A percentile compares a stretch with the other conserved stretches of the same genome.
These are phyloP conservation scores for Fusarium sp. DNA, from an alignment of 2,329 filamentous ascomycete genomes.

Conservation along the genomic window DNA sequence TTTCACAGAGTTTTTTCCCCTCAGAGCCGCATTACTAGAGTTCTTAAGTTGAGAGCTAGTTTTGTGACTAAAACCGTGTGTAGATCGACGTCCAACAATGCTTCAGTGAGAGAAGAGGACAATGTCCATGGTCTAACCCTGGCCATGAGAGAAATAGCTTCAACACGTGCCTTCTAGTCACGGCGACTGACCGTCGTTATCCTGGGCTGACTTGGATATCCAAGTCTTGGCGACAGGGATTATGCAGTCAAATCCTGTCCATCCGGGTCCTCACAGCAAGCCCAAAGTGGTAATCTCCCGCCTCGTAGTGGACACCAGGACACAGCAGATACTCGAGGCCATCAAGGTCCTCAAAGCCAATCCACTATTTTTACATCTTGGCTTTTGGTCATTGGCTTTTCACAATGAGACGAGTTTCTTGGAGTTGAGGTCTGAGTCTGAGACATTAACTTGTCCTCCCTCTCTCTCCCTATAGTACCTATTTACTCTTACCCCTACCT, in stretches of 20 bases:
- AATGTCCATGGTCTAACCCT: neutral
- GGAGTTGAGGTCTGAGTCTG: conserved; percentile 23
- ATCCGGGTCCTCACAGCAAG: conserved; percentile 43
- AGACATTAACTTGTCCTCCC: conserved; percentile 36
- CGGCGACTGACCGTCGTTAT: neutral
- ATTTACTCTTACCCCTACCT: neutral
- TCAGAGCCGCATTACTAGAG: conserved; percentile 24
- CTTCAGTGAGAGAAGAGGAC: too few relatives aligned
- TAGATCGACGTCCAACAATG: neutral
- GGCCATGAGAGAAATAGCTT: neutral
- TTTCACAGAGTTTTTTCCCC: conserved; percentile 7
- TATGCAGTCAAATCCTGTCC: conserved; percentile 23
- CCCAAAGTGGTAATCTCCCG: conserved; percentile 37
- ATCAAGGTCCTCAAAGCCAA: conserved; percentile 44
- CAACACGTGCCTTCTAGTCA: conserved; percentile 23
- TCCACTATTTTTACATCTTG: conserved; percentile 31
- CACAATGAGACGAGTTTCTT: conserved; percentile 13
- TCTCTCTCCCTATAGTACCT: conserved; percentile 1
- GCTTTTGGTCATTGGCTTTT: conserved; percentile 19
- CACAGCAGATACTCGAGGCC: conserved; percentile 32
- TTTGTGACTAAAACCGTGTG: neutral
- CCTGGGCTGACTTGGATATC: conserved; percentile 5
- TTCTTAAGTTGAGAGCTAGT: conserved; percentile 5
- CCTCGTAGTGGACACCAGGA: conserved; percentile 20
- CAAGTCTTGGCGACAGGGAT: conserved; percentile 42